Percentiles rank a stretch among this genome's conserved stretches.
These are phyloP conservation scores for Stevia rebaudiana DNA, from an alignment of 140 eudicot species.

Conservation along the genomic window DNA sequence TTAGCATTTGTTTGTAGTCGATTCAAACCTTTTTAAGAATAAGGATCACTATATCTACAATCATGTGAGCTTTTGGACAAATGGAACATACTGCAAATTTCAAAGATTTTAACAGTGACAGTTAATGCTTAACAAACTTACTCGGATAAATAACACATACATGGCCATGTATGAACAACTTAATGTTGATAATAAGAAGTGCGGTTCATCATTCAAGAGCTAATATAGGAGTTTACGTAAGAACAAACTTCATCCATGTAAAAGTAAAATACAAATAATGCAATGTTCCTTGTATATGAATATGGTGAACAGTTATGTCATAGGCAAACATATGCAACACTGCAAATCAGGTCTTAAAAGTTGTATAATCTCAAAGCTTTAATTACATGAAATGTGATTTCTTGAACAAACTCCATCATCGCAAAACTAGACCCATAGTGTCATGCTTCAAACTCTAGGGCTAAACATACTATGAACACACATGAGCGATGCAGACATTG, in stretches of 20 bases:
- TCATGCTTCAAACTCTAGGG: neutral
- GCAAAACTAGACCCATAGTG: slow-evolving; percentile 2
- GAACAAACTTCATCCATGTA: neutral
- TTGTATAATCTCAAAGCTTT: neutral
- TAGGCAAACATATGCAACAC: neutral
- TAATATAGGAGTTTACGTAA: slow-evolving; percentile 12
- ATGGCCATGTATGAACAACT: neutral
- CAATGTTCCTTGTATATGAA: neutral
- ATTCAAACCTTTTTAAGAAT: neutral
- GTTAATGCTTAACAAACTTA: neutral
- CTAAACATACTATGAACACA: slow-evolving; percentile 4
- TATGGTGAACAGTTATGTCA: neutral
- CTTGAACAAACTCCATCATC: slow-evolving; percentile 3
- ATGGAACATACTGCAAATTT: neutral
- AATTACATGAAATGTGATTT: neutral
- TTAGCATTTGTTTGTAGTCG: neutral
- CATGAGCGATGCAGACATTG: neutral
- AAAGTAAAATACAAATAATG: neutral
- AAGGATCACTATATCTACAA: slow-evolving; percentile 1
- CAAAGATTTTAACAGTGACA: neutral
- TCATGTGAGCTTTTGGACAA: neutral
- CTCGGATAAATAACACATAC: neutral
- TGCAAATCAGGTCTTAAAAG: neutral
- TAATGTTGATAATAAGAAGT: neutral
- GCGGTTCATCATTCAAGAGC: neutral